A percentile compares a stretch with the other conserved stretches of the same genome.
These are phyloP conservation scores for Zizania palustris DNA, from an alignment of 202 grass and related monocot genomes.

Conservation along the genomic window DNA sequence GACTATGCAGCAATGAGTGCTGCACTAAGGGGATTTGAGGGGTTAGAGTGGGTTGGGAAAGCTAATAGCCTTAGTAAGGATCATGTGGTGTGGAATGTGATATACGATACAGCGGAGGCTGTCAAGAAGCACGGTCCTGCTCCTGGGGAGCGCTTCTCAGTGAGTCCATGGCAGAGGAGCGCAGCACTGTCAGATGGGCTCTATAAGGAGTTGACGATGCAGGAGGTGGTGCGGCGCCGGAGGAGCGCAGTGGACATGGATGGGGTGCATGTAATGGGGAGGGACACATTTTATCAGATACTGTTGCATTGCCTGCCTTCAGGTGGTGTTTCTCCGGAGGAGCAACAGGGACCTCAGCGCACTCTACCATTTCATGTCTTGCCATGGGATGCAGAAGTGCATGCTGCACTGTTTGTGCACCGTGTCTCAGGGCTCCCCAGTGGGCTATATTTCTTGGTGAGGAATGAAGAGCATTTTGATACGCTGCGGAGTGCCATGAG, in stretches of 20 bases:
- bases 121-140: constrained; percentile 64
- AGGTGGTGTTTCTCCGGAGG: constrained; percentile 49
- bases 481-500: constrained; percentile 57
- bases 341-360: constrained; percentile 58
- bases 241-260: constrained; percentile 88
- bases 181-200: constrained; percentile 44
- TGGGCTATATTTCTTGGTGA: constrained; percentile 85
- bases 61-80: constrained; percentile 74
- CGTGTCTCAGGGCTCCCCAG: constrained; percentile 61
- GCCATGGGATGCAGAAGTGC: constrained; percentile 84
- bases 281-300: constrained; percentile 80
- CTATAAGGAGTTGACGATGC: constrained; percentile 63
- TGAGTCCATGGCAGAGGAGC: constrained; percentile 55
- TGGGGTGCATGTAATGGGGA: constrained; percentile 60
- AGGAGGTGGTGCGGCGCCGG: constrained; percentile 63
- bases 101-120: constrained; percentile 70
- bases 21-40: constrained; percentile 44
- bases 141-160: constrained; percentile 46
- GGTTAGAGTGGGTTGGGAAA: constrained; percentile 60
- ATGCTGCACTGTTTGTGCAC: constrained; percentile 79
- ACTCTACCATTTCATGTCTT: constrained; percentile 75
- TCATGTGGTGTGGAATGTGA: constrained; percentile 85
- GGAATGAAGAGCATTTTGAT: constrained; percentile 82
- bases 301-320: constrained; percentile 82
- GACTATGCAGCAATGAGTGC: constrained; percentile 59